Conservation (phyloP, 331 rosid genomes). For the Malus hybrid region DNA sequence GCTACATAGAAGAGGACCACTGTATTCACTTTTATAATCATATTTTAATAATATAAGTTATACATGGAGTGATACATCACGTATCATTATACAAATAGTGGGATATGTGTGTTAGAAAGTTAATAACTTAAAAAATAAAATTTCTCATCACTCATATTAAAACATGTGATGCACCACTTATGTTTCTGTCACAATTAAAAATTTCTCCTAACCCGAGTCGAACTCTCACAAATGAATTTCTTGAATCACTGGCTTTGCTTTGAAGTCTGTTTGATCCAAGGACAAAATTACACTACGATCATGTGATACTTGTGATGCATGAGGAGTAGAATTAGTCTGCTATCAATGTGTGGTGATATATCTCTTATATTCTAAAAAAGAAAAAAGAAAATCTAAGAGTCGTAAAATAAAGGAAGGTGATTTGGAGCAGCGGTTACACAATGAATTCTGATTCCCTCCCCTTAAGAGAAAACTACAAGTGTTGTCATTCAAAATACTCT, state of each 20-base stretch:
- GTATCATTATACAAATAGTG: too few relatives aligned
- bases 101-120: too few relatives aligned
- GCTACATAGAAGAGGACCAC: not conserved
- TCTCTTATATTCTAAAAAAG: too few relatives aligned
- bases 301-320: not conserved
- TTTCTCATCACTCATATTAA: too few relatives aligned
- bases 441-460: not conserved
- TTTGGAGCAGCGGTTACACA: not conserved
- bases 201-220: not conserved
- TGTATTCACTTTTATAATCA: not conserved
- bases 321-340: not conserved
- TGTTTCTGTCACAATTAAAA: too few relatives aligned
- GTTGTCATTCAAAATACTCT: too few relatives aligned
- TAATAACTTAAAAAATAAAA: too few relatives aligned
- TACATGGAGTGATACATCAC: too few relatives aligned
- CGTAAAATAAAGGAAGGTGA: not conserved
- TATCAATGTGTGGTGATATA: too few relatives aligned
- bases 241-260: not conserved
- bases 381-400: not conserved
- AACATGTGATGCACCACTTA: too few relatives aligned
- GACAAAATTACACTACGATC: not conserved
- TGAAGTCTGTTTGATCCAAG: not conserved
- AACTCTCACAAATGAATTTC: not conserved
- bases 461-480: not conserved
- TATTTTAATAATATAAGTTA: too few relatives aligned